Base-by-base conservation (phyloP, 192 early-diverging fungal species). In the Coemansia aciculifera region DNA sequence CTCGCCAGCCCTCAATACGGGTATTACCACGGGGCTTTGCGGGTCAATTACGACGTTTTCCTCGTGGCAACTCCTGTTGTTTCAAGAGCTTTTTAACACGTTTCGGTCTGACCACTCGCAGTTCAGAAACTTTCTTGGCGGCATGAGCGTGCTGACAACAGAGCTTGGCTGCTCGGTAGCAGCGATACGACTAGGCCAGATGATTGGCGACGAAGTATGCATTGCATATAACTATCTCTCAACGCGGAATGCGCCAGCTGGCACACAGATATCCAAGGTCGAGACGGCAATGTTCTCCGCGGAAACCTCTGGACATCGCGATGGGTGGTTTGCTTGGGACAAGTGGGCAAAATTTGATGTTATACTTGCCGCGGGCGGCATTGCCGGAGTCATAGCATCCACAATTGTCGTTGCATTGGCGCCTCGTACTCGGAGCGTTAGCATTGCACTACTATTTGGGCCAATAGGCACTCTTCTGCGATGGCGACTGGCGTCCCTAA, bases 21-120 rank as follows among this genome's bases (percentile, higher is more conserved):
- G 81, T 0, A 34, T 93, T 0, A 81, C 86, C 12, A 88, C 87
- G 5, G 92, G 92, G 3, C 85, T 93, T 37, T 93, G 92, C 63
- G 92, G 92, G 0, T 93, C 92, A 1, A 91, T 93, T 9, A 93
- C 92, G 0, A 90, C 90, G 1, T 93, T 93, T 63, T 93, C 92
- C 13, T 90, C 90, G 1, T 93, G 90, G 90, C 87, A 86, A 61
- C 67, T 91, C 37, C 84, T 69, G 5, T 78, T 86, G 3, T 90
- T 87, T 61, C 31, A 71, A 38, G 77, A 75, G 68, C 73, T 84
- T 13, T 84, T 79, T 62, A 84, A 84, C 51, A 76, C 71, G 0
- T 5, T 3, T 24, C 12, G 27, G 1, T 15, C n/a, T 8, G 31
- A 34, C 9, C 81, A 84, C 27, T 48, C 70, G 17, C 43, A 67